These are phyloP conservation scores for Malassezia yamatoensis DNA, from an alignment of 1,284 basidiomycete genomes.

Conservation along the genomic window DNA sequence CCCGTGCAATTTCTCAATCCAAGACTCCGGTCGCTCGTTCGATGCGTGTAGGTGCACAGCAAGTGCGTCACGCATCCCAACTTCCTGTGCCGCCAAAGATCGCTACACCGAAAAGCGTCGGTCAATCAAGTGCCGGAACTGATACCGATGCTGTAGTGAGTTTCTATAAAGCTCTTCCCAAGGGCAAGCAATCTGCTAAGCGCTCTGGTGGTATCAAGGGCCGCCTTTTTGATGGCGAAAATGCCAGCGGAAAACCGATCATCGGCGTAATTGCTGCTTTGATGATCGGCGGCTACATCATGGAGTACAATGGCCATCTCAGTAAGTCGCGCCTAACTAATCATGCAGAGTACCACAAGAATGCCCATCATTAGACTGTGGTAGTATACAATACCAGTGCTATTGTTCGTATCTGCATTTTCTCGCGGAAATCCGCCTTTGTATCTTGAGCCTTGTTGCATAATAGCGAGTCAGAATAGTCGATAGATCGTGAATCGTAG, in stretches of 20 bases:
- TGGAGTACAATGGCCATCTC: conserved; percentile 37
- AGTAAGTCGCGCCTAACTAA: conserved; percentile 20
- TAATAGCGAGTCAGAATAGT: neutral
- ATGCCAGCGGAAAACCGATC: conserved; percentile 66
- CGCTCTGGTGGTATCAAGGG: conserved; percentile 62
- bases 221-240: conserved; percentile 71
- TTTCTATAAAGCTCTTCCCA: conserved; percentile 86
- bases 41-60: conserved; percentile 17
- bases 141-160: conserved; percentile 74
- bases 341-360: conserved; percentile 28
- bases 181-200: conserved; percentile 57
- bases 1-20: conserved; percentile 12
- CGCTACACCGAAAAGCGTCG: conserved; percentile 75
- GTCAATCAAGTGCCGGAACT: conserved; percentile 67
- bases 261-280: conserved; percentile 64
- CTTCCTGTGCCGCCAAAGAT: conserved; percentile 82
- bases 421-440: too few species aligned
- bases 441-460: too few species aligned
- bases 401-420: too few species aligned
- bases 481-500: too few species aligned
- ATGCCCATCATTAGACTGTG: conserved; percentile 22
- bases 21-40: conserved; percentile 12
- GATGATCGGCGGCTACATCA: conserved; percentile 62
- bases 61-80: conserved; percentile 28
- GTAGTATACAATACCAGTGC: neutral